Evolutionary conservation across 73 alveolate species (phyloP).

Genomic region (Symbiodinium pilosum): DNA sequence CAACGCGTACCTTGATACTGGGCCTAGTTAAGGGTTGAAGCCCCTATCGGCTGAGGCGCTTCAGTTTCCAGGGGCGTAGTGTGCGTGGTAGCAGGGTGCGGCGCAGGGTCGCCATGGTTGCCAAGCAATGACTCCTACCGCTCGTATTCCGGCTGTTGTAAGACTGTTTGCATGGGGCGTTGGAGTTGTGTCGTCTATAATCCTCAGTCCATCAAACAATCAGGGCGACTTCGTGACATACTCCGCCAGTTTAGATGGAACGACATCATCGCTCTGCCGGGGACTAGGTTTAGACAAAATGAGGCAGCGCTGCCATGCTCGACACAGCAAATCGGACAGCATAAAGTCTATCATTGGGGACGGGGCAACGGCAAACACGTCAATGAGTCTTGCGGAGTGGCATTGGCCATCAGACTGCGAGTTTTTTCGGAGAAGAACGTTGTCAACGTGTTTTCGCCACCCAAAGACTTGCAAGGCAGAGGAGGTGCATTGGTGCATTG

Average conservation of each 20-base stretch:
- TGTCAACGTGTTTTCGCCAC: not conserved
- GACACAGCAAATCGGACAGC: not conserved
- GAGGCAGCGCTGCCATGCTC: too few species aligned
- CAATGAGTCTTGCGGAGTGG: not conserved
- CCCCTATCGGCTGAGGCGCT: not conserved
- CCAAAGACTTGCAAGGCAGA: not conserved
- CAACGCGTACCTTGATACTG: too few species aligned
- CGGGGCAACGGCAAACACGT: not conserved
- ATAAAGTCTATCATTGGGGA: not conserved
- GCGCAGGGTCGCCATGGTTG: not conserved
- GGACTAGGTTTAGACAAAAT: too few species aligned
- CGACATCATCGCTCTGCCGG: not conserved
- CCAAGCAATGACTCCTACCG: not conserved
- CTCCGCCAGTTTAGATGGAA: not conserved
- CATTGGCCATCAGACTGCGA: not conserved
- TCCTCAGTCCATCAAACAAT: not conserved
- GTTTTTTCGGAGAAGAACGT: not conserved
- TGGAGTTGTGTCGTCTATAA: not conserved
- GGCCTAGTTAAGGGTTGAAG: too few species aligned
- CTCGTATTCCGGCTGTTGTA: not conserved
- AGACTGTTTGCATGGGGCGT: not conserved
- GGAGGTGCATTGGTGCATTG: not conserved
- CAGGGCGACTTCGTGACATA: not conserved
- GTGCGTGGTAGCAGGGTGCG: not conserved
- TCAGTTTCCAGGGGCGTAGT: not conserved